Percentiles rank a stretch among this genome's conserved stretches.
Conservation (phyloP, 169 alveolate genomes). For the Eimeria necatrix region DNA sequence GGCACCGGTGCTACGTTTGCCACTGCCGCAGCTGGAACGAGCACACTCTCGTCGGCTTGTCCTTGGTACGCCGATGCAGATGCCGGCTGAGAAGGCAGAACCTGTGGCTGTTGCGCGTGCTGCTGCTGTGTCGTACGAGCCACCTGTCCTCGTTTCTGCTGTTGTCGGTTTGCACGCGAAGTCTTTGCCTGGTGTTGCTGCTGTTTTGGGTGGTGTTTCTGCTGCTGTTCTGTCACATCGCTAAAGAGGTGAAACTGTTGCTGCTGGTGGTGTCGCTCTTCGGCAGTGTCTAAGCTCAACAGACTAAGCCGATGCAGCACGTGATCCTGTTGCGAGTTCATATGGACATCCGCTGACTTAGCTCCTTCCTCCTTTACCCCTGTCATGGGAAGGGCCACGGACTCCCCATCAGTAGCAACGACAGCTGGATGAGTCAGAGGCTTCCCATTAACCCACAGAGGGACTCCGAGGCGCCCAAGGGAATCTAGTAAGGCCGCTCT, state of each 20-base stretch:
- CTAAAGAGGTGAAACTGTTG: constrained; percentile 45
- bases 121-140: constrained; percentile 45
- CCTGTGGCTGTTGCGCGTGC: constrained; percentile 36
- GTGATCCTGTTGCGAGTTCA: constrained; percentile 11
- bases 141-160: constrained; percentile 44
- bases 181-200: constrained; percentile 36
- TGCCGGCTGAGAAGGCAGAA: constrained; percentile 32
- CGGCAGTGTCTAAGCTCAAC: background rate
- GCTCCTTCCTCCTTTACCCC: background rate
- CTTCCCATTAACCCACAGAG: constrained; percentile 71
- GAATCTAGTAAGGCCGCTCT: constrained; percentile 37
- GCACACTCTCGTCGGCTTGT: background rate
- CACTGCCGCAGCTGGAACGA: background rate
- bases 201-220: constrained; percentile 12
- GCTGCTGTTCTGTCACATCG: constrained; percentile 19
- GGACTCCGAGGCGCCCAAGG: constrained; percentile 68
- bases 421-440: constrained; percentile 56
- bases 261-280: constrained; percentile 20
- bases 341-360: background rate
- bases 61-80: constrained; percentile 9
- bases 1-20: background rate
- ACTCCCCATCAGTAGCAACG: constrained; percentile 31
- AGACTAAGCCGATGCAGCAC: constrained; percentile 30
- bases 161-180: constrained; percentile 46
- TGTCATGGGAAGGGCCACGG: background rate